Conservation (phyloP, 345 rosid genomes). For the thale cress (Arabidopsis thaliana) region DNA sequence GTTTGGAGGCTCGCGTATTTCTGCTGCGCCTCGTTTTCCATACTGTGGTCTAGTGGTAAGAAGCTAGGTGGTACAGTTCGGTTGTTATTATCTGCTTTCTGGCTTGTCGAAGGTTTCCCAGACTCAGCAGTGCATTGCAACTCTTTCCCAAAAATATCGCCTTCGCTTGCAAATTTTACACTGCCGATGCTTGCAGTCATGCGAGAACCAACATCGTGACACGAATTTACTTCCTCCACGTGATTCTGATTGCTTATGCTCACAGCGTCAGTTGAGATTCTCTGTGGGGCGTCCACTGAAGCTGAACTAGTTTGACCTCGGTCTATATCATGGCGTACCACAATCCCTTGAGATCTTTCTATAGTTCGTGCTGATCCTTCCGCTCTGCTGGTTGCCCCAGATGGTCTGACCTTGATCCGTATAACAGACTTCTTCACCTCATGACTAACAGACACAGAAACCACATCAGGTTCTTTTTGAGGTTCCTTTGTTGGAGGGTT, state of each 20-base stretch:
- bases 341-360: slow-evolving; percentile 66
- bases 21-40: slow-evolving; percentile 57
- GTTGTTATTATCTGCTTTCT: slow-evolving; percentile 49
- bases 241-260: slow-evolving; percentile 75
- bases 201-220: slow-evolving; percentile 82
- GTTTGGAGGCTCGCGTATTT: slow-evolving; percentile 72
- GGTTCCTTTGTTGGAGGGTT: slow-evolving; percentile 45
- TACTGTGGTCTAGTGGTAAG: slow-evolving; percentile 52
- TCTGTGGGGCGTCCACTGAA: slow-evolving; percentile 94
- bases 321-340: slow-evolving; percentile 57
- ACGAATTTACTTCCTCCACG: slow-evolving; percentile 89
- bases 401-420: slow-evolving; percentile 72
- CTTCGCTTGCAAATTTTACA: slow-evolving; percentile 70
- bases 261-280: slow-evolving; percentile 69
- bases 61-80: slow-evolving; percentile 53
- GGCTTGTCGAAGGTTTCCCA: slow-evolving; percentile 56
- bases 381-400: slow-evolving; percentile 72
- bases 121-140: slow-evolving; percentile 99
- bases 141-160: slow-evolving; percentile 74
- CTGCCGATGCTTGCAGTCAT: slow-evolving; percentile 97
- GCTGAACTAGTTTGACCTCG: slow-evolving; percentile 73
- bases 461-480: slow-evolving; percentile 40
- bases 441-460: slow-evolving; percentile 56
- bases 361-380: slow-evolving; percentile 71
- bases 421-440: slow-evolving; percentile 65